These are phyloP conservation scores for Psilocybe cubensis DNA, from an alignment of 768 basidiomycete genomes.

Conservation along the genomic window DNA sequence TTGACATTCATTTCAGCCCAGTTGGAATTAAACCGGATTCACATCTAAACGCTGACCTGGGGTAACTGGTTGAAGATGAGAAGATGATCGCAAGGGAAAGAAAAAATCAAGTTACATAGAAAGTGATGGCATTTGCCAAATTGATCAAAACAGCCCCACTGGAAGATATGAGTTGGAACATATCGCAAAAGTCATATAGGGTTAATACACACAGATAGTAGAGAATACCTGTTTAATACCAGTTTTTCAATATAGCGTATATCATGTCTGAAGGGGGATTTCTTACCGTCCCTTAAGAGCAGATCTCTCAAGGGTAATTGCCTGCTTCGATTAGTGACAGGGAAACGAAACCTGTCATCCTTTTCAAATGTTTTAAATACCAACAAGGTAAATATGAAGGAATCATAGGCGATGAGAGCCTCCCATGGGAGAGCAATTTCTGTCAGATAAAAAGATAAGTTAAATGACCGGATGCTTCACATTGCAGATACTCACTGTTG, in stretches of 20 bases:
- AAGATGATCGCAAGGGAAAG: not conserved
- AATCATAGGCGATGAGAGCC: not conserved
- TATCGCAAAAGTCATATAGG: no score
- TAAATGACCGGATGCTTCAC: not conserved
- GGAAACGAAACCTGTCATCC: not conserved
- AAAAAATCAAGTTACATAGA: slow-evolving; percentile 1
- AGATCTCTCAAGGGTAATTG: not conserved
- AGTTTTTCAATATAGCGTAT: not conserved
- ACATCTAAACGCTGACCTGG: no score
- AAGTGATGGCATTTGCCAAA: not conserved
- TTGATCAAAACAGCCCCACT: not conserved
- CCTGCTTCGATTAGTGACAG: not conserved
- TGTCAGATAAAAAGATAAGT: not conserved
- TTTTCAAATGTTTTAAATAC: not conserved
- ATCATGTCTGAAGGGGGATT: not conserved
- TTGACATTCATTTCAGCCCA: no score
- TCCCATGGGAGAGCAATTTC: slow-evolving; percentile 2
- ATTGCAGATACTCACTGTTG: not conserved
- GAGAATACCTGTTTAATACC: not conserved
- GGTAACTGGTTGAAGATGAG: not conserved
- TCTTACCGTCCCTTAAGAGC: not conserved
- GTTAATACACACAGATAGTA: not conserved
- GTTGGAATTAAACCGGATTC: not conserved
- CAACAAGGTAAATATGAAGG: not conserved
- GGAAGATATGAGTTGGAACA: no score